These are phyloP conservation scores for Acer saccharum DNA, from an alignment of 345 rosid genomes.

Conservation along the genomic window DNA sequence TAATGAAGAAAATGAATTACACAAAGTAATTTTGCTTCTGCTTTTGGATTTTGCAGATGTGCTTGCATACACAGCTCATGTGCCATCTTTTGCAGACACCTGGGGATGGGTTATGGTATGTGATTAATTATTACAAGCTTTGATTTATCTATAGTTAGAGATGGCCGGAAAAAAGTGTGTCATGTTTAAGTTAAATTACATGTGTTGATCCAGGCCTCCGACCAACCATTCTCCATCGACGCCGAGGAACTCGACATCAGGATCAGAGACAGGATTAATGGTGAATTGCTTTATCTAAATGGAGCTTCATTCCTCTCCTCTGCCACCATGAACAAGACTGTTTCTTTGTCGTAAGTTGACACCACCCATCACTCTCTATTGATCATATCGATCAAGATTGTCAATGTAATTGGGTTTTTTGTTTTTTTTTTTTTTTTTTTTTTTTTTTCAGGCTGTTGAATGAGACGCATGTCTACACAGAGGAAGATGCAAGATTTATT, in stretches of 20 bases:
- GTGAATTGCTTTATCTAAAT: slow-evolving; percentile 73
- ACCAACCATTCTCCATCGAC: slow-evolving; percentile 60
- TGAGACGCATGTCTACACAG: slow-evolving; percentile 92
- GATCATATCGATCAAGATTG: not conserved
- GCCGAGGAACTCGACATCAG: slow-evolving; percentile 70
- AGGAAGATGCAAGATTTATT: slow-evolving; percentile 84
- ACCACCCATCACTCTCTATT: not conserved
- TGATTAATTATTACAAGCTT: not conserved
- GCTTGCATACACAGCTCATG: slow-evolving; percentile 86
- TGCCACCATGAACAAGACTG: slow-evolving; percentile 82
- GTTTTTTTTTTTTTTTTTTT: slow-evolving; percentile 29
- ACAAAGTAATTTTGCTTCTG: not conserved
- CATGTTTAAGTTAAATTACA: not conserved
- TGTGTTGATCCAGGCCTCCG: slow-evolving; percentile 61
- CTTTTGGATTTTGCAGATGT: slow-evolving; percentile 57
- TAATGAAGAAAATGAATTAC: not conserved
- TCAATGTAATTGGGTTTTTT: slow-evolving; percentile 7
- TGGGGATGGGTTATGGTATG: slow-evolving; percentile 99
- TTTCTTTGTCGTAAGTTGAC: slow-evolving; percentile 65
- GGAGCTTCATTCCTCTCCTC: slow-evolving; percentile 82
- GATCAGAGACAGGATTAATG: slow-evolving; percentile 65
- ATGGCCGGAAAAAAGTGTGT: not conserved
- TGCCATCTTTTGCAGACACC: slow-evolving; percentile 95
- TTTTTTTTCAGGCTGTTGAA: slow-evolving; percentile 68
- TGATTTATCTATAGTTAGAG: not conserved